Base-by-base conservation (phyloP, 495 filamentous ascomycete genomes). In the Aspergillus sparsus region DNA sequence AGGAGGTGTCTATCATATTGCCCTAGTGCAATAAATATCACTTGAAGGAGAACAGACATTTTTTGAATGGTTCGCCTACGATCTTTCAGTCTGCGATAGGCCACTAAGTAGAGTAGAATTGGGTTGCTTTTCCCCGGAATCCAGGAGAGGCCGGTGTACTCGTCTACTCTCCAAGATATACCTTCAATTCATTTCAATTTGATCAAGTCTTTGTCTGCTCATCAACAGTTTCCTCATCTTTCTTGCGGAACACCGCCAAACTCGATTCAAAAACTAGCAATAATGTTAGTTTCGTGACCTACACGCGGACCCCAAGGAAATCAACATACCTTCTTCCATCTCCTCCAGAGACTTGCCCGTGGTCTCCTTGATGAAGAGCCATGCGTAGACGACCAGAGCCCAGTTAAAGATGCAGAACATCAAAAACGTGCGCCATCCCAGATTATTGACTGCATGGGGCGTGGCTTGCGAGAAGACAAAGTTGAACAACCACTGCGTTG, bases 401-500 rank as follows among this genome's bases (percentile, higher is more conserved):
- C 66, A 64, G 52, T 72, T 65, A 42, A 68, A 66, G 31, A 69
- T 54, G 12, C 57, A 62, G 51, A 69, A 79, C 56, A 81, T 60
- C 34, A 79, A 45, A 51, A 79, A 80, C 8, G 75, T 79, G n/a
- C 71, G 68, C 72, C 71, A 75, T 1, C 77, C 75, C 37, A 79
- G 62, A n/a, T 71, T 74, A 27, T 66, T 66, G 39, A 78, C 72
- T 61, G 72, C 74, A 41, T 78, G 74, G 2, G 75, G 77, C 0
- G 78, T 82, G 0, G 74, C 77, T 4, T 75, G 69, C 4, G 77
- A 78, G 68, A 83, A 79, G 2, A 82, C 66, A 60, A 82, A 82
- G 49, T 78, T 81, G 53, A 77, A 81, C 1, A 81, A 64, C 81
- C 80, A 83, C 47, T 83, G 79, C 0, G 74, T 73, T n/a, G 76